phyloP scores from a whole-genome alignment of 371 early-diverging fungal genomes.

The Mucor velutinosus region DNA sequence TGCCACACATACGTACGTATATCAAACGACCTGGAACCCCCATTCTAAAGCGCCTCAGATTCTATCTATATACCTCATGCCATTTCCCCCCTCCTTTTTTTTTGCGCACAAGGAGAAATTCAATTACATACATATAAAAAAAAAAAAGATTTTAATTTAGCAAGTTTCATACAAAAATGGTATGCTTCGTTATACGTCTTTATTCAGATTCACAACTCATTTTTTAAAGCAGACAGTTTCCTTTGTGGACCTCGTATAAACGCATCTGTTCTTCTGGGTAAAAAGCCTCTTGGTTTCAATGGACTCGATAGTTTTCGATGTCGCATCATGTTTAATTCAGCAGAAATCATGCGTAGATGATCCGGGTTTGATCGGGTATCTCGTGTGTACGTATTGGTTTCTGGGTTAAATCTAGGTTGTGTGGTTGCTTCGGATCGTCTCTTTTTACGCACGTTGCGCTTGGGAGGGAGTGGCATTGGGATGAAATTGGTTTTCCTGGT shows the following conservation, averaged over 20 bases:
- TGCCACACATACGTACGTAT: too few species aligned
- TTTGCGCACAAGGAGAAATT: too few species aligned
- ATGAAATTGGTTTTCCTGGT: slow-evolving; percentile 26
- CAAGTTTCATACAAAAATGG: not conserved
- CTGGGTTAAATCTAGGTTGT: slow-evolving; percentile 53
- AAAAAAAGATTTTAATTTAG: slow-evolving; percentile 1
- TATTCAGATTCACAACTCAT: slow-evolving; percentile 4
- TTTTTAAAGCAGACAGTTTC: slow-evolving; percentile 28
- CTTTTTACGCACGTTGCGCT: slow-evolving; percentile 29
- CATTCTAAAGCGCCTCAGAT: too few species aligned
- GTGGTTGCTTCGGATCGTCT: slow-evolving; percentile 56
- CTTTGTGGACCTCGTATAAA: slow-evolving; percentile 42
- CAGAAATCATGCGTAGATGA: slow-evolving; percentile 63
- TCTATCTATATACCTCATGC: too few species aligned
- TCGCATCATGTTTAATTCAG: slow-evolving; percentile 64
- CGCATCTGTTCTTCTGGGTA: slow-evolving; percentile 58
- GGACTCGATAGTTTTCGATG: slow-evolving; percentile 57
- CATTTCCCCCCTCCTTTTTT: too few species aligned
- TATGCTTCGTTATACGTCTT: not conserved
- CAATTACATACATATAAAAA: too few species aligned
- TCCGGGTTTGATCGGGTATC: slow-evolving; percentile 66
- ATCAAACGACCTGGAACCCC: too few species aligned
- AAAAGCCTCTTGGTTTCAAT: slow-evolving; percentile 60
- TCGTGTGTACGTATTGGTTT: slow-evolving; percentile 53
- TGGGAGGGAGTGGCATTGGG: slow-evolving; percentile 52